Evolutionary conservation across 257 asterid genomes (phyloP).

Genomic region (Ligustrum vulgare): DNA sequence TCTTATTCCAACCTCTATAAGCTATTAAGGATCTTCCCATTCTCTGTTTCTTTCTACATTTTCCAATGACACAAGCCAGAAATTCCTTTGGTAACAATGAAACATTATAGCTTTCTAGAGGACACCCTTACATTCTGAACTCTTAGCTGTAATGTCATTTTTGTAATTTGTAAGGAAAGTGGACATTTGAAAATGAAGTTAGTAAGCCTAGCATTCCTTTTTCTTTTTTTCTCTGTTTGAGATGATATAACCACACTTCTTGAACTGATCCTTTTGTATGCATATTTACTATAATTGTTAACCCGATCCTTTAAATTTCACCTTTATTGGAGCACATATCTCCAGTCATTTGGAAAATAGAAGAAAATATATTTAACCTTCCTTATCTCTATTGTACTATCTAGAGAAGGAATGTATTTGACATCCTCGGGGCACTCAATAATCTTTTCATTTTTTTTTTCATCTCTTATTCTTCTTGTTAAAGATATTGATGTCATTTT

Average conservation of each 20-base stretch:
- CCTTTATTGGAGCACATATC: background rate
- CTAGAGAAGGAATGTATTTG: background rate
- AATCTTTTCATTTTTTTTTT: slow-evolving; percentile 1
- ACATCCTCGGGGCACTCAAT: background rate
- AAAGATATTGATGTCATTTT: background rate
- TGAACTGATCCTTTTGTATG: background rate
- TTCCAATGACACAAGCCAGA: background rate
- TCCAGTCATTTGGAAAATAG: background rate
- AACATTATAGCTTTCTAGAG: background rate
- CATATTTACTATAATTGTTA: background rate
- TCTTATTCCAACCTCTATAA: background rate
- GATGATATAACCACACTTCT: background rate
- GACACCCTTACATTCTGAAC: slow-evolving; percentile 3
- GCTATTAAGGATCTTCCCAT: background rate
- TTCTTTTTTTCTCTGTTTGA: background rate
- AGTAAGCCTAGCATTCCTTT: background rate
- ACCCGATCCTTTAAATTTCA: background rate
- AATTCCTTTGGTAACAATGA: background rate
- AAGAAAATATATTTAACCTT: background rate
- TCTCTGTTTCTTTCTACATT: background rate
- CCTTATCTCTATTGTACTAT: background rate
- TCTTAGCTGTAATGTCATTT: background rate
- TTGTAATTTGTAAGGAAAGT: background rate
- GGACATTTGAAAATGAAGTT: background rate
- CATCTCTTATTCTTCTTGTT: background rate